A percentile compares a stretch with the other conserved stretches of the same genome.
These are phyloP conservation scores for Aspergillus sp. DNA, from an alignment of 2,329 filamentous ascomycete genomes.

Conservation along the genomic window DNA sequence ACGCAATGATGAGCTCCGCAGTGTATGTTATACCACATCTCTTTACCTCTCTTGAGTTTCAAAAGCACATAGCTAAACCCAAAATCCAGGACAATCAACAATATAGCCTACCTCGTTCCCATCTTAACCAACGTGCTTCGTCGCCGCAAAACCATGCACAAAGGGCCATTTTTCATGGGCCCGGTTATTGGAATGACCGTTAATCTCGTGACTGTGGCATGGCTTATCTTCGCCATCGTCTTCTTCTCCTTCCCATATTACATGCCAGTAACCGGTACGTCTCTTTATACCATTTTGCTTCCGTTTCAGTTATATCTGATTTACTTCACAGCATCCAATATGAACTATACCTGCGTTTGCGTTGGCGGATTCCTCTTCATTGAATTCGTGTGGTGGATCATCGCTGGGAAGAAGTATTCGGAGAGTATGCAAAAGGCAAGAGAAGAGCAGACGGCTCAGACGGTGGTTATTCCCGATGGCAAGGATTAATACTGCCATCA, in stretches of 20 bases:
- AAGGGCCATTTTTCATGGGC: constrained; percentile 44
- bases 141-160: constrained; percentile 39
- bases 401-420: constrained; percentile 36
- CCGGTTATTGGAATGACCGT: constrained; percentile 35
- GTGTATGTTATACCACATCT: constrained; percentile 6
- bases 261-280: constrained; percentile 28
- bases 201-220: constrained; percentile 42
- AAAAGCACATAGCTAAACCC: neutral
- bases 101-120: constrained; percentile 43
- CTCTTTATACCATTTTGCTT: neutral
- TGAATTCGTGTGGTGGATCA: constrained; percentile 40
- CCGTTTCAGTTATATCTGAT: neutral
- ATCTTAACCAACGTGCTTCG: constrained; percentile 44
- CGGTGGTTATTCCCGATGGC: constrained; percentile 9
- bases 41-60: no score
- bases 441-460: constrained; percentile 49
- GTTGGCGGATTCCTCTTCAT: constrained; percentile 39
- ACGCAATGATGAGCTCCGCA: constrained; percentile 40
- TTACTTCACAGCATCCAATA: constrained; percentile 28
- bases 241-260: constrained; percentile 44
- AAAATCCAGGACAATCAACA: constrained; percentile 38
- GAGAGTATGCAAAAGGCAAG: constrained; percentile 31
- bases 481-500: neutral
- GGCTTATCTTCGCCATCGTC: constrained; percentile 47
- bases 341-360: constrained; percentile 49